Evolutionary conservation across 2,329 filamentous ascomycete species (phyloP).

Genomic region (Penicillium brevicompactum): DNA sequence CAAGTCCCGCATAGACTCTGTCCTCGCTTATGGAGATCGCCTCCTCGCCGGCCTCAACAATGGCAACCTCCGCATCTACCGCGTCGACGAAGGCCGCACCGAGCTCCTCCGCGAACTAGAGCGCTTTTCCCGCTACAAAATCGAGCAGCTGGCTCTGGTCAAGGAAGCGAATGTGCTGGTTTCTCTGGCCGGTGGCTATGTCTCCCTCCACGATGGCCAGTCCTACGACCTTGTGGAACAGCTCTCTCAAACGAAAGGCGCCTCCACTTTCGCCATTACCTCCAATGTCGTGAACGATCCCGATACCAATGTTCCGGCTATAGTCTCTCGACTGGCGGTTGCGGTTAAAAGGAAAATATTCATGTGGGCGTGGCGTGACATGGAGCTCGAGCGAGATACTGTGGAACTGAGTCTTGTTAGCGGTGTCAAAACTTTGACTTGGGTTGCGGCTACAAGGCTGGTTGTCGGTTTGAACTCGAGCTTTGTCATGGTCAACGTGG

Average conservation of each 20-base stretch:
- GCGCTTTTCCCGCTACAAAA: slow-evolving; percentile 84
- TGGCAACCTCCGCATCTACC: slow-evolving; percentile 85
- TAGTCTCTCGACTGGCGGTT: slow-evolving; percentile 88
- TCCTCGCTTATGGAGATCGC: slow-evolving; percentile 89
- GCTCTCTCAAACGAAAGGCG: slow-evolving; percentile 81
- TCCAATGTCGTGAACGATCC: slow-evolving; percentile 93
- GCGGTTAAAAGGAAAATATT: slow-evolving; percentile 88
- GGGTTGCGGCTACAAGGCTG: slow-evolving; percentile 83
- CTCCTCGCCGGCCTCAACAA: slow-evolving; percentile 90
- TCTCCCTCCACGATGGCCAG: slow-evolving; percentile 87
- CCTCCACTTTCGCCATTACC: slow-evolving; percentile 86
- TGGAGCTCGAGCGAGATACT: slow-evolving; percentile 74
- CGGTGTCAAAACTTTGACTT: slow-evolving; percentile 84
- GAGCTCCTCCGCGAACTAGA: slow-evolving; percentile 90
- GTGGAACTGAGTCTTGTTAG: slow-evolving; percentile 78
- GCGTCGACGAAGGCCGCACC: slow-evolving; percentile 66
- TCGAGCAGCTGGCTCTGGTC: slow-evolving; percentile 93
- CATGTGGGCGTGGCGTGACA: slow-evolving; percentile 95
- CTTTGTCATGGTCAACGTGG: slow-evolving; percentile 85
- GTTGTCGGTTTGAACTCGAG: slow-evolving; percentile 89
- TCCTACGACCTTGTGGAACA: slow-evolving; percentile 81
- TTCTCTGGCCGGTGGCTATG: slow-evolving; percentile 84
- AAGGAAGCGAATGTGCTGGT: slow-evolving; percentile 92
- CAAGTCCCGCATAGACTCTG: slow-evolving; percentile 96
- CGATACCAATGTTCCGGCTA: slow-evolving; percentile 83